Evolutionary conservation across 306 rosid genomes (phyloP), one percentile per base, ranked within the genome.

Genomic region (Senna tora): DNA sequence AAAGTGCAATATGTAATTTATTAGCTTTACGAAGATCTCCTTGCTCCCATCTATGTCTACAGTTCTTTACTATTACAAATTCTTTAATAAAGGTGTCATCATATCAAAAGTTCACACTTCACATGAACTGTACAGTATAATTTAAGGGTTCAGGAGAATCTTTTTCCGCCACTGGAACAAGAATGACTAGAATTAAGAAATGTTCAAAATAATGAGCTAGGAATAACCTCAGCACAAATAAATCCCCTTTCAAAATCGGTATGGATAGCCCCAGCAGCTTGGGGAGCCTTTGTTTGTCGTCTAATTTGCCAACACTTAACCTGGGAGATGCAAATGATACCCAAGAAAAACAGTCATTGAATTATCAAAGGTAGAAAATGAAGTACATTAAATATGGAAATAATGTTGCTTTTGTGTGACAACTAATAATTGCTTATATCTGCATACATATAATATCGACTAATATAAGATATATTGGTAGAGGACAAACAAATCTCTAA

Each of bases 251-350:
- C 97, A 65, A 95, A 91, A 88, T 95, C 99, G 73, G 99, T 69
- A 83, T 95, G 99, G 82, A 95, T 91, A 76, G 97, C 10, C 77
- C 99, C 99, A 36, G 99, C 99, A 72, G 99, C 97, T 81, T 95
- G 97, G 57, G 99, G 97, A 79, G 97, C 97, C 79, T 95, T 95
- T 19, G 97, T 83, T 75, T 88, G 96, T 75, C 96, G 91, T 81
- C 97, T 91, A 79, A 95, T 91, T 82, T 95, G 99, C 99, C 99
- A 95, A 81, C 97, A 89, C 71, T 95, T 95, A 13, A 95, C 99
- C 99, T 95, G 87, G 67, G 75, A 83, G 42, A 74, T 76, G 67
- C 16, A 60, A 71, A 67, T 77, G 13, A 52, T 12, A 45, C 12
- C 38, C 57, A 61, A 15, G 41, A 5, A 65, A 21, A 69, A 57